These are phyloP conservation scores for Coelastrella sp. DNA, from an alignment of 139 green algal genomes.

Conservation along the genomic window DNA sequence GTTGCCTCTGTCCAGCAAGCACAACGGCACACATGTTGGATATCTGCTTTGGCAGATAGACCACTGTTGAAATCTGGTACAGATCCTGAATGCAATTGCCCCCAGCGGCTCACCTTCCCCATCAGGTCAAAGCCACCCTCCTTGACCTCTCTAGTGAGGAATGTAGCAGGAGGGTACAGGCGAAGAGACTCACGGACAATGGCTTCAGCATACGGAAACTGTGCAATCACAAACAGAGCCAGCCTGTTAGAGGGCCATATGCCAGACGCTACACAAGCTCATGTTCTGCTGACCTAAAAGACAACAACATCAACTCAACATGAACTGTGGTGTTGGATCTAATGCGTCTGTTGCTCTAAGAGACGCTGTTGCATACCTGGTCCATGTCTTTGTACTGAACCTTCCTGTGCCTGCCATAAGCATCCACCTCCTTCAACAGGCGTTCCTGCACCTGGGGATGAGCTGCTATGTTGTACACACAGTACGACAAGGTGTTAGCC, in stretches of 20 bases:
- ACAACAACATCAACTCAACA: too few species aligned
- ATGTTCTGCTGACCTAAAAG: too few species aligned
- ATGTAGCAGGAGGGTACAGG: conserved; percentile 60
- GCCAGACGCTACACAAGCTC: too few species aligned
- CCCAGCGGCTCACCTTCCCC: conserved; percentile 25
- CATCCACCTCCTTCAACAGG: conserved; percentile 51
- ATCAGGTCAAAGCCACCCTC: conserved; percentile 26
- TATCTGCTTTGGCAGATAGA: background rate
- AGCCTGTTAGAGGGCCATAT: too few species aligned
- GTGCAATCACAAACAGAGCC: background rate
- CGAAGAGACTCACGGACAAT: conserved; percentile 70
- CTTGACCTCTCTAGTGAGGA: conserved; percentile 28
- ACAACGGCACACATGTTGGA: background rate
- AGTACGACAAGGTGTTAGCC: conserved; percentile 61
- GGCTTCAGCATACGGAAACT: conserved; percentile 65
- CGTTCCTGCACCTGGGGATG: conserved; percentile 42
- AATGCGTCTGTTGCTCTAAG: too few species aligned
- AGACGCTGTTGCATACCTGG: too few species aligned
- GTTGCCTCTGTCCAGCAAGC: too few species aligned
- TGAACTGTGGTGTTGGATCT: too few species aligned
- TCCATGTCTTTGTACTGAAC: conserved; percentile 29
- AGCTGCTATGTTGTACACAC: conserved; percentile 54
- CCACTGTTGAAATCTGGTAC: too few species aligned
- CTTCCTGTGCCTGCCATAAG: conserved; percentile 4
- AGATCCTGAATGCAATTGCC: too few species aligned